Conservation (phyloP, 306 rosid genomes). For the Quercus engelmannii region DNA sequence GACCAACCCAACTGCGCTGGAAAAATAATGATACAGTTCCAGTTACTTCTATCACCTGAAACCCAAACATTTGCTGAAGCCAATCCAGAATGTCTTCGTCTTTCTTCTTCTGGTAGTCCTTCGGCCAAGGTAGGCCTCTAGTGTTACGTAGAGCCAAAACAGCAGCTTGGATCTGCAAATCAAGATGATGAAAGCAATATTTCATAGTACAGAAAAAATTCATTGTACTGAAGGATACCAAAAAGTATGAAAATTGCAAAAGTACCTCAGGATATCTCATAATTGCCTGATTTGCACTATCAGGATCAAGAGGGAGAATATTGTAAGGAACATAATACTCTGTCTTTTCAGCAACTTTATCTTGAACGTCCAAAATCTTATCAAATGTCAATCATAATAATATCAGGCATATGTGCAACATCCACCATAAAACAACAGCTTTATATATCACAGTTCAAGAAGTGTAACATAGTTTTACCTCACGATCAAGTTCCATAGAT, state of each 20-base stretch:
- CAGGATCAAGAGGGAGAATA: conserved; percentile 99
- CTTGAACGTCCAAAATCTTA: conserved; percentile 93
- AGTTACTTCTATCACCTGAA: conserved; percentile 60
- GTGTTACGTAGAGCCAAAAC: conserved; percentile 90
- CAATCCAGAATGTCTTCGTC: conserved; percentile 96
- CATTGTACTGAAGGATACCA: neutral
- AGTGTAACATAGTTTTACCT: conserved; percentile 41
- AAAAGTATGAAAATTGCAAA: neutral
- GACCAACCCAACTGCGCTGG: conserved; percentile 1
- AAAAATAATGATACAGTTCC: neutral
- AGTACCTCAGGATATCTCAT: conserved; percentile 93
- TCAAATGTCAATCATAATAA: neutral
- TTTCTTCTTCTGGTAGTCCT: conserved; percentile 74
- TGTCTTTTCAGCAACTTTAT: conserved; percentile 92
- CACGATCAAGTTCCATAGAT: conserved; percentile 94
- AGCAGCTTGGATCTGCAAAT: conserved; percentile 83
- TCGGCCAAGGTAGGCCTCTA: conserved; percentile 92
- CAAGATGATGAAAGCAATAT: neutral
- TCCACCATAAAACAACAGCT: neutral
- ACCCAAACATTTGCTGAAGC: conserved; percentile 96
- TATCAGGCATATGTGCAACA: conserved; percentile 12
- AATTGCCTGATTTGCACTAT: conserved; percentile 90
- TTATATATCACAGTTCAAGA: neutral
- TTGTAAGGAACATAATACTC: conserved; percentile 89
- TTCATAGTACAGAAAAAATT: neutral